phyloP scores from a whole-genome alignment of 1,284 basidiomycete species.

The Heterobasidion parviporum region DNA sequence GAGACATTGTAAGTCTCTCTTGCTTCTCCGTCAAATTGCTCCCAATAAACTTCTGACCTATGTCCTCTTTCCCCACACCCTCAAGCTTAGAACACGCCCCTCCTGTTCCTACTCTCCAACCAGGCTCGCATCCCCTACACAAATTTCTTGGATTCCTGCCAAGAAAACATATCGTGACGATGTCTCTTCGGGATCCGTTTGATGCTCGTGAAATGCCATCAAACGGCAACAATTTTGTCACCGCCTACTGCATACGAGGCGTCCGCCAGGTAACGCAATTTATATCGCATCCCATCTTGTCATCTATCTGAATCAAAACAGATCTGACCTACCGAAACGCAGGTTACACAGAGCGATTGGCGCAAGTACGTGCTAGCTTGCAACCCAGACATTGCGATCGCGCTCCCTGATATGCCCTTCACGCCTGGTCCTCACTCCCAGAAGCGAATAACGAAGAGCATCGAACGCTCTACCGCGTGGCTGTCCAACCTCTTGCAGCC shows the following conservation, averaged over 20 bases:
- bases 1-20: conserved; percentile 63
- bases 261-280: conserved; percentile 49
- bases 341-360: conserved; percentile 56
- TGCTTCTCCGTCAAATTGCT: too few species aligned
- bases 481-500: conserved; percentile 38
- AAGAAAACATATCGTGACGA: conserved; percentile 41
- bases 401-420: conserved; percentile 63
- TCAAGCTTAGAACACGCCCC: conserved; percentile 52
- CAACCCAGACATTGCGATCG: conserved; percentile 64
- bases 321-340: not conserved
- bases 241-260: conserved; percentile 56
- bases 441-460: conserved; percentile 65
- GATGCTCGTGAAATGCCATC: conserved; percentile 60
- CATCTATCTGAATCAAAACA: conserved; percentile 1
- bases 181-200: conserved; percentile 58
- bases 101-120: conserved; percentile 49
- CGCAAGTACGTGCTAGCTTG: conserved; percentile 37
- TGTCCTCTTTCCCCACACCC: not conserved
- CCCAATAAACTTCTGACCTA: not conserved
- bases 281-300: not conserved
- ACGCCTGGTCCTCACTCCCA: conserved; percentile 58
- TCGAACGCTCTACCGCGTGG: conserved; percentile 62
- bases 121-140: conserved; percentile 44
- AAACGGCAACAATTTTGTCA: conserved; percentile 51
- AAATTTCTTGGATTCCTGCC: conserved; percentile 47